Evolutionary conservation across 1,139 yeast genomes (phyloP).

Genomic region (Zygoascus meyerae): DNA sequence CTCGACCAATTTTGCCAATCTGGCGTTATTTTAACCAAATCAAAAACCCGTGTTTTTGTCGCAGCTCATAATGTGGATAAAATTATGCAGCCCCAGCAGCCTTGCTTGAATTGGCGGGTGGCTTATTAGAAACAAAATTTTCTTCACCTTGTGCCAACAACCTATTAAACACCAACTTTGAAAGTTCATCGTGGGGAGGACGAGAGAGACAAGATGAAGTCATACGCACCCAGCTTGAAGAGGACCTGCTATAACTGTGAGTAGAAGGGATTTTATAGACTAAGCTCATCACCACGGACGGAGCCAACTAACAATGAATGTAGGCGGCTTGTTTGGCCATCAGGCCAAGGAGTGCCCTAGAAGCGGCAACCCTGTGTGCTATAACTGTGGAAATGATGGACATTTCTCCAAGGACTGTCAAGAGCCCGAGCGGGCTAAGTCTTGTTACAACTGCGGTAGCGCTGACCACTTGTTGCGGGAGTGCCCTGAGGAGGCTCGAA

Average conservation of each 20-base stretch:
- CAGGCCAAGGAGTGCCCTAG: slow-evolving; percentile 36
- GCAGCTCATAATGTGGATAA: too few species aligned
- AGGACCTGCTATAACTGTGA: slow-evolving; percentile 29
- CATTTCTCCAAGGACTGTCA: slow-evolving; percentile 79
- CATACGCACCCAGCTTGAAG: slow-evolving; percentile 22
- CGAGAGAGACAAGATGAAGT: slow-evolving; percentile 9
- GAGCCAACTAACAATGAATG: slow-evolving; percentile 12
- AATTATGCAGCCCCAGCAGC: too few species aligned
- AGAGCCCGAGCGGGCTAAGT: slow-evolving; percentile 34
- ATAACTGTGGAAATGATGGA: slow-evolving; percentile 43
- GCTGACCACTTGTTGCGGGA: slow-evolving; percentile 76
- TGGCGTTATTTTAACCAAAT: too few species aligned
- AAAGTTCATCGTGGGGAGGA: neutral
- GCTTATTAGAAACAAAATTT: slow-evolving; percentile 6
- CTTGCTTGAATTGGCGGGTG: too few species aligned
- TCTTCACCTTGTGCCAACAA: slow-evolving; percentile 5
- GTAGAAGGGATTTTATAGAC: slow-evolving; percentile 11
- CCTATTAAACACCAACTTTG: slow-evolving; percentile 1
- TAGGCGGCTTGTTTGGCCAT: slow-evolving; percentile 34
- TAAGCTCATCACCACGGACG: neutral
- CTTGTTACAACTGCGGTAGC: slow-evolving; percentile 82
- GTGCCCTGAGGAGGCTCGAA: slow-evolving; percentile 33
- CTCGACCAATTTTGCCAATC: too few species aligned
- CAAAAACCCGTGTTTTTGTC: too few species aligned
- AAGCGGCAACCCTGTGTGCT: slow-evolving; percentile 34